phyloP scores from a whole-genome alignment of 192 early-diverging fungal species.

The Haplosporangium gracile region DNA sequence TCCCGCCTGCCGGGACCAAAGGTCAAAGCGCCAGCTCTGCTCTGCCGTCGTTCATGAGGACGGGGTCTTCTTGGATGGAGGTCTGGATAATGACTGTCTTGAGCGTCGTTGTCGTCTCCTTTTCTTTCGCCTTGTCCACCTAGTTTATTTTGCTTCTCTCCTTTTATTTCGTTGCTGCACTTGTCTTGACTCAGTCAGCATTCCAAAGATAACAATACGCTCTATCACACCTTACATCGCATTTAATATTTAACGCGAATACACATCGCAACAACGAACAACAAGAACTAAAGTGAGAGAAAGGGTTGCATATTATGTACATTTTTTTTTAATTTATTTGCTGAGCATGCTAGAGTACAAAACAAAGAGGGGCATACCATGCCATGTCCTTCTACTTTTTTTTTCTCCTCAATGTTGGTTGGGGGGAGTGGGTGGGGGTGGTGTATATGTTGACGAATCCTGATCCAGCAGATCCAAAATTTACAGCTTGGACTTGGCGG shows the following conservation, averaged over 20 bases:
- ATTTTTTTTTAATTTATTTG: conserved; percentile 16
- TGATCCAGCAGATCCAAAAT: conserved; percentile 2
- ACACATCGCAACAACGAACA: neutral
- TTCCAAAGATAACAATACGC: neutral
- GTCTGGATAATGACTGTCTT: neutral
- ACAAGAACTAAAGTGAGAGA: too few relatives aligned
- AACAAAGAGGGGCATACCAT: conserved; percentile 18
- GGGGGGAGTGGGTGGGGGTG: neutral
- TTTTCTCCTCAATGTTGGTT: neutral
- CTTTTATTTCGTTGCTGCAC: neutral
- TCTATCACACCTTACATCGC: neutral
- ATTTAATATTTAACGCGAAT: neutral
- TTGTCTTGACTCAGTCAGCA: neutral
- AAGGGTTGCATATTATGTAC: neutral
- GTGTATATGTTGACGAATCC: neutral
- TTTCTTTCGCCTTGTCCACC: neutral
- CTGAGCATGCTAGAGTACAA: conserved; percentile 41
- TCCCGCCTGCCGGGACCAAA: conserved; percentile 19
- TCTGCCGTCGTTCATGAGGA: neutral
- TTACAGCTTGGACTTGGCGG: conserved; percentile 72
- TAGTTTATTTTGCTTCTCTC: neutral
- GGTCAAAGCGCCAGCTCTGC: conserved; percentile 27
- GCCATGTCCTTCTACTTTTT: neutral
- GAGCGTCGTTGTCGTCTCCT: neutral
- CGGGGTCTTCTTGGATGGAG: neutral